Evolutionary conservation across 768 basidiomycete genomes (phyloP), one percentile per base, ranked within the genome.

Genomic region (Rhodotorula babjevae): DNA sequence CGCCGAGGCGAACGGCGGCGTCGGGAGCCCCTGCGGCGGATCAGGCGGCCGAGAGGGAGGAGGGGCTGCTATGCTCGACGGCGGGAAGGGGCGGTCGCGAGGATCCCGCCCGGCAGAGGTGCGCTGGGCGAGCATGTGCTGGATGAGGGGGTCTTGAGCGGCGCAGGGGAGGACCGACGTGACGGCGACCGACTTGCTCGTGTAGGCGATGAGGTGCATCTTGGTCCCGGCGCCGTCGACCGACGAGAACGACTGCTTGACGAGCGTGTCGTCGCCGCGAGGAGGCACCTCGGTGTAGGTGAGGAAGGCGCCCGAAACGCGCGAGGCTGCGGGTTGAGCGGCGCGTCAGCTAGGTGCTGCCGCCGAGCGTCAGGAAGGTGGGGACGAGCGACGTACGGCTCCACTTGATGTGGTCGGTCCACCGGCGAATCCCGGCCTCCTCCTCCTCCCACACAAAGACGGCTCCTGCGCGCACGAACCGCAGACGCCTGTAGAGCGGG

Each of bases 381-480:
- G 19, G 40, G 33, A 16, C 49, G 40, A 25, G 40, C 21, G 10
- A 68, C 75, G 25, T 31, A 77, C 76, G 73, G 55, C 71, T 72
- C 76, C 76, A 77, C 27, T 77, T 77, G 66, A 77, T 65, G 63
- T 75, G 73, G 56, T 75, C 77, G 6, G 75, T 75, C 75, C 77
- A 77, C 1, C 77, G 62, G 2, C 71, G 53, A 18, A 78, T 78
- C 19, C 73, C 72, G 0, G 77, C 71, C 46, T 78, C 77, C 27
- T 69, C 68, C 58, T 78, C 77, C 29, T 76, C 75, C 74, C 74
- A 78, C 10, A 76, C 72, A 62, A 79, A 73, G 16, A 75, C 55
- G 31, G 73, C 64, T 31, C 67, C 76, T 0, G 70, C 31, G 10
- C 63, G 73, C 0, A 74, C 52, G 75, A 72, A 74, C 46, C 72